Evolutionary conservation across 1,139 yeast genomes (phyloP).

Genomic region (Candida sojae): DNA sequence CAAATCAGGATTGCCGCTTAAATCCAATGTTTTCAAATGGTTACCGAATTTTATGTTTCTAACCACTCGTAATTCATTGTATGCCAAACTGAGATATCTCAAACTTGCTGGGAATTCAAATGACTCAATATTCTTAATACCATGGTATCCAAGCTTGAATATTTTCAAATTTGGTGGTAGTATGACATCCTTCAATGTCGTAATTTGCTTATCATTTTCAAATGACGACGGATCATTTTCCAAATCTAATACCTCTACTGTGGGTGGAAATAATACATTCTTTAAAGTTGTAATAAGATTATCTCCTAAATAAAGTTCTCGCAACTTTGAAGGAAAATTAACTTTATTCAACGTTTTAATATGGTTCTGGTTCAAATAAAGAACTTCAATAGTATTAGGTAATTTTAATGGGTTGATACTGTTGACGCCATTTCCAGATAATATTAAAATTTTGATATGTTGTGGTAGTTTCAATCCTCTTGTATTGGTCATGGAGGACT

Average conservation of each 20-base stretch:
- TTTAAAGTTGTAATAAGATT: conserved; percentile 47
- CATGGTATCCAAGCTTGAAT: conserved; percentile 42
- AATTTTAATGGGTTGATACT: conserved; percentile 49
- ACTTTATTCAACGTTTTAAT: conserved; percentile 50
- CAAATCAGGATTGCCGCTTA: conserved; percentile 47
- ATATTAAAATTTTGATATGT: conserved; percentile 29
- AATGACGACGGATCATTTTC: conserved; percentile 43
- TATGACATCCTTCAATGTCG: conserved; percentile 44
- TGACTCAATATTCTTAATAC: conserved; percentile 40
- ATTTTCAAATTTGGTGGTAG: conserved; percentile 40
- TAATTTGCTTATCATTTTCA: conserved; percentile 44
- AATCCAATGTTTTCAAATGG: conserved; percentile 34
- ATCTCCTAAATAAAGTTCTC: conserved; percentile 43
- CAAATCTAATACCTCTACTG: conserved; percentile 41
- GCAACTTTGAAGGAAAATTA: conserved; percentile 37
- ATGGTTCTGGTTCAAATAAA: conserved; percentile 42
- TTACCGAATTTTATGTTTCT: conserved; percentile 41
- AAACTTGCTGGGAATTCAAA: conserved; percentile 41
- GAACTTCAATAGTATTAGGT: conserved; percentile 40
- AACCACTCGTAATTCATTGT: conserved; percentile 42
- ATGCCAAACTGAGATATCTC: conserved; percentile 35
- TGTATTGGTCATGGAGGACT: conserved; percentile 49
- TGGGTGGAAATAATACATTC: conserved; percentile 43
- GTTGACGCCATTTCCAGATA: conserved; percentile 47
- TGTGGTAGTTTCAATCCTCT: conserved; percentile 47